phyloP scores from a whole-genome alignment of 2,329 filamentous ascomycete genomes.

The Paraconiothyrium brasiliense region DNA sequence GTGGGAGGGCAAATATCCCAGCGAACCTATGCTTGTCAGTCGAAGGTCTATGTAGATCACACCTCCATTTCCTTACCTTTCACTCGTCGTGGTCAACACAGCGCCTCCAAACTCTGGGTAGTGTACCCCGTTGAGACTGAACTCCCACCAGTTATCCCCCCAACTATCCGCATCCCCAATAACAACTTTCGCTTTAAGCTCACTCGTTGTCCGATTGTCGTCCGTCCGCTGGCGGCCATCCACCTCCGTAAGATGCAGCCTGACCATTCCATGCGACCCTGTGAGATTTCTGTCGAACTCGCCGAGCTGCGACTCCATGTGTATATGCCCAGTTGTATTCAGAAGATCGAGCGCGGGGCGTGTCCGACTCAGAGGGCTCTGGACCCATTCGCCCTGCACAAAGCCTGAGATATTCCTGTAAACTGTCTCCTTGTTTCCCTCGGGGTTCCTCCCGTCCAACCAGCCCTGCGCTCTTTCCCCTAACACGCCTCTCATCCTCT shows the following conservation, averaged over 20 bases:
- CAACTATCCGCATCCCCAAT: constrained; percentile 76
- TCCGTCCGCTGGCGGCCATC: constrained; percentile 47
- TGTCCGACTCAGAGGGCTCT: constrained; percentile 60
- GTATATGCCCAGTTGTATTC: constrained; percentile 65
- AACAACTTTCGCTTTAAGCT: constrained; percentile 74
- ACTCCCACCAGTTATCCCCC: constrained; percentile 77
- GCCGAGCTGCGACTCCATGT: constrained; percentile 70
- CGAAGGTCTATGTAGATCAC: neutral
- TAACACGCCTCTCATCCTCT: constrained; percentile 59
- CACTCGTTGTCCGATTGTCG: constrained; percentile 63
- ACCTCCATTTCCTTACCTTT: constrained; percentile 68
- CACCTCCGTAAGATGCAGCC: constrained; percentile 71
- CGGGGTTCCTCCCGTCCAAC: constrained; percentile 48
- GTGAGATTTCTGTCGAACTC: constrained; percentile 85
- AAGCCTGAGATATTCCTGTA: constrained; percentile 84
- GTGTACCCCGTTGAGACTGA: constrained; percentile 84
- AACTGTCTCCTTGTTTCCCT: constrained; percentile 57
- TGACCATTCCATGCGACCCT: constrained; percentile 70
- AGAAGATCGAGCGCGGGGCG: constrained; percentile 56
- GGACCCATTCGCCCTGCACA: constrained; percentile 79
- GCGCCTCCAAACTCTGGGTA: constrained; percentile 83
- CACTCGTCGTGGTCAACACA: constrained; percentile 86
- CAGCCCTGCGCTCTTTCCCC: constrained; percentile 44
- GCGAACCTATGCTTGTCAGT: constrained; percentile 60
- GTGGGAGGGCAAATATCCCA: constrained; percentile 89